Percentiles rank a stretch among this genome's conserved stretches.
These are phyloP conservation scores for Citrus maxima DNA, from an alignment of 345 rosid species.

Conservation along the genomic window DNA sequence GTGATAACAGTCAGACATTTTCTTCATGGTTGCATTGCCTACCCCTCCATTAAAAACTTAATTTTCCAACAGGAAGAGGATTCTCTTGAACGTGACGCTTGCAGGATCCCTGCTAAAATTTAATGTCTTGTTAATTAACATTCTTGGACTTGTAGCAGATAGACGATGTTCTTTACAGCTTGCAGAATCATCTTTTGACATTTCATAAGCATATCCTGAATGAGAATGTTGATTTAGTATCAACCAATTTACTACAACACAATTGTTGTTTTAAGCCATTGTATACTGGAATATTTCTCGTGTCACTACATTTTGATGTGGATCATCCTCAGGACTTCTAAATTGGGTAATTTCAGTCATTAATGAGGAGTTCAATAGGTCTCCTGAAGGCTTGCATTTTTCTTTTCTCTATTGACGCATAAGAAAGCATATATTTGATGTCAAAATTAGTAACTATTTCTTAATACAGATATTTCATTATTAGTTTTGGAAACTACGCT, in stretches of 20 bases:
- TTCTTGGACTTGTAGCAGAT: background rate
- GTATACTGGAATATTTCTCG: background rate
- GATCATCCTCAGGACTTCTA: background rate
- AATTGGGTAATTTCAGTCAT: background rate
- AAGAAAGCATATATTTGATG: background rate
- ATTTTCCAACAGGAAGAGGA: background rate
- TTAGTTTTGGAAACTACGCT: background rate
- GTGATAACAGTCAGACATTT: background rate
- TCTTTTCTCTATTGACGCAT: background rate
- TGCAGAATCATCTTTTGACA: background rate
- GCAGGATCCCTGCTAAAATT: background rate
- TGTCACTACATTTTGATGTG: background rate
- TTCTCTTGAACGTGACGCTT: background rate
- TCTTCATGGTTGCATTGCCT: background rate
- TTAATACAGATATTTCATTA: background rate
- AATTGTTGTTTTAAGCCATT: background rate
- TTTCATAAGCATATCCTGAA: background rate
- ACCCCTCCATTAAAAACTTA: background rate
- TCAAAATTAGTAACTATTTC: background rate
- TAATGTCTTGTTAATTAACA: background rate
- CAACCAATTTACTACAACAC: background rate
- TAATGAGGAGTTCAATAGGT: background rate
- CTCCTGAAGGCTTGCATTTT: background rate
- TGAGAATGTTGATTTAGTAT: background rate
- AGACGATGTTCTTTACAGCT: background rate